Base-by-base conservation (phyloP, 495 filamentous ascomycete genomes). In the Rusavskia elegans region DNA sequence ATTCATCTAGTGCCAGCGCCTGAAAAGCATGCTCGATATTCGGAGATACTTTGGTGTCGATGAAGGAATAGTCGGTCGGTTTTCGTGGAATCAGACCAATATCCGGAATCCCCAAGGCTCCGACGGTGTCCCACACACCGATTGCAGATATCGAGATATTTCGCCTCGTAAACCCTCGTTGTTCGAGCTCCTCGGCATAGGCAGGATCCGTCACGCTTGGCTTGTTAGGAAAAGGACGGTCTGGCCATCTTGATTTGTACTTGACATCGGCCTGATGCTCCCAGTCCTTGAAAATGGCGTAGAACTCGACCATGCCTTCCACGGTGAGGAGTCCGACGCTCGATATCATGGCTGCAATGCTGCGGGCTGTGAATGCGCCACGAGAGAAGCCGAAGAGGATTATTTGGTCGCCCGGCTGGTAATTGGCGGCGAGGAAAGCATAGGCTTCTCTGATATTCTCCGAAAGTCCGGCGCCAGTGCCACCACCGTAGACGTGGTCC, bases 111-210 rank as follows among this genome's bases (percentile, higher is more conserved):
- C 59, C 63, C 20, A 64, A 49, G 32, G 50, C 42, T 27, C 73
- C 78, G 9, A 81, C 78, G 0, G 77, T 81, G 56, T 81, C 77
- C 68, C 70, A 81, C 6, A 79, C 75, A 27, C 69, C 77, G 23
- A 80, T 66, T 1, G 71, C 63, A 48, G 71, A 66, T 53, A 82
- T 68, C 6, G 55, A 56, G 7, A 54, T 53, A 44, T 56, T 49
- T 11, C 32, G 23, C 17, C 48, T 20, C 17, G 45, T 57, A n/a
- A 45, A 38, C 3, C 50, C 37, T 8, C 27, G 38, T 38, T 32
- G 36, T 32, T 57, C 21, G n/a, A 57, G 53, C 53, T 51, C 40
- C 23, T 21, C 35, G 14, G n/a, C 44, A 36, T 57, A 57, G n/a
- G 27, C 32, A 16, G 53, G 48, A 21, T 57, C 55, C 21, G 9